These are phyloP conservation scores for Fusarium sp. DNA, from an alignment of 2,329 filamentous ascomycete genomes.

Conservation along the genomic window DNA sequence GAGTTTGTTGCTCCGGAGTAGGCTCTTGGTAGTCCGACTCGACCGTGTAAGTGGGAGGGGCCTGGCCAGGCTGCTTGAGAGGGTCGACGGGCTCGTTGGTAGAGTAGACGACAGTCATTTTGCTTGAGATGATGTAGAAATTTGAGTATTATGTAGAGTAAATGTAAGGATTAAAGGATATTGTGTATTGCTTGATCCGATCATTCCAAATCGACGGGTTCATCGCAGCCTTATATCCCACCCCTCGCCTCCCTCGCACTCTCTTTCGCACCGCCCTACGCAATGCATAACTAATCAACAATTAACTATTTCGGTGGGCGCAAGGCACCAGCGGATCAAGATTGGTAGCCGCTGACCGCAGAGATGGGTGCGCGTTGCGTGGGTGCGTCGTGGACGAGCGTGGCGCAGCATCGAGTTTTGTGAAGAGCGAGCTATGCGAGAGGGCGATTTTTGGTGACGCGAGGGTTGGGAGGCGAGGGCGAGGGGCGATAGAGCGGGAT, in stretches of 20 bases:
- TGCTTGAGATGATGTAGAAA: neutral
- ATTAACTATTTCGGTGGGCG: neutral
- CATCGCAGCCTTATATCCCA: slow-evolving; percentile 34
- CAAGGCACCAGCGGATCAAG: slow-evolving; percentile 2
- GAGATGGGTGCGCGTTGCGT: slow-evolving; percentile 18
- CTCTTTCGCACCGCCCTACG: slow-evolving; percentile 19
- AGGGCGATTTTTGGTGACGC: neutral
- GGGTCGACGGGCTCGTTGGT: slow-evolving; percentile 38
- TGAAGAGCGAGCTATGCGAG: neutral
- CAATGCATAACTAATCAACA: slow-evolving; percentile 11
- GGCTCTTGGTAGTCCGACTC: slow-evolving; percentile 18
- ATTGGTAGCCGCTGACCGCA: slow-evolving; percentile 4
- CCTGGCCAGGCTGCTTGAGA: slow-evolving; percentile 38
- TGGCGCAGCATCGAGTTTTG: slow-evolving; percentile 25
- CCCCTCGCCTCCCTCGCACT: slow-evolving; percentile 12
- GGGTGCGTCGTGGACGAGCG: slow-evolving; percentile 23
- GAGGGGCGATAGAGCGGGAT: slow-evolving; percentile 10
- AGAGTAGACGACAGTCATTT: slow-evolving; percentile 30
- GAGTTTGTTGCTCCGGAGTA: slow-evolving; percentile 11
- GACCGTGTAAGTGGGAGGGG: slow-evolving; percentile 34
- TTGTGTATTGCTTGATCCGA: neutral
- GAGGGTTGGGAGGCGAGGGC: neutral
- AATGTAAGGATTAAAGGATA: neutral
- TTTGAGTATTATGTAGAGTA: neutral
- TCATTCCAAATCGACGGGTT: neutral